Conservation (phyloP, 805 yeast species). For the Kluyveromyces nonfermentans region DNA sequence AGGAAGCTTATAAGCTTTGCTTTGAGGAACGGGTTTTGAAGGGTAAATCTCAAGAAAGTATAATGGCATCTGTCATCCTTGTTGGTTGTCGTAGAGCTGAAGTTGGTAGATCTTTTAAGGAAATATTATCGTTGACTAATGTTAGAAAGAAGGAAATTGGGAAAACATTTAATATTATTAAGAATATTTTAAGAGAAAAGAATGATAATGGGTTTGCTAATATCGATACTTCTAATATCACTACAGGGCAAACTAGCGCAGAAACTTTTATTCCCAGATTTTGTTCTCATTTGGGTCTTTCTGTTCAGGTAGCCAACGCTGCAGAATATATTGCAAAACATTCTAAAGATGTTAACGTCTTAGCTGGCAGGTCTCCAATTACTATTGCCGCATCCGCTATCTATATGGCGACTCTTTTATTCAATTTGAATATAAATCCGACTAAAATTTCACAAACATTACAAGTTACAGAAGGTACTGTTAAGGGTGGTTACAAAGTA, state of each 20-base stretch:
- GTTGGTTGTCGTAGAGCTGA: constrained; percentile 91
- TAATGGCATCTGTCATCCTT: constrained; percentile 93
- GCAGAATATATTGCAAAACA: constrained; percentile 88
- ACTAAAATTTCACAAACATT: constrained; percentile 80
- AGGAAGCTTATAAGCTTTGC: constrained; percentile 87
- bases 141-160: constrained; percentile 95
- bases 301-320: constrained; percentile 76
- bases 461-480: constrained; percentile 96
- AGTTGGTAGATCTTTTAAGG: constrained; percentile 91
- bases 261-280: constrained; percentile 92
- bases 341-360: constrained; percentile 83
- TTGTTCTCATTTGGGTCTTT: constrained; percentile 88
- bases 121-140: constrained; percentile 88
- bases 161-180: constrained; percentile 77
- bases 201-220: constrained; percentile 30
- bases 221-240: constrained; percentile 37
- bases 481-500: constrained; percentile 81
- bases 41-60: constrained; percentile 86
- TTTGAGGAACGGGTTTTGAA: constrained; percentile 77
- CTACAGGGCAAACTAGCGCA: constrained; percentile 80
- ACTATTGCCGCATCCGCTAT: constrained; percentile 97
- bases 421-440: constrained; percentile 67
- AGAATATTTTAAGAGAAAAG: constrained; percentile 48
- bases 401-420: constrained; percentile 86
- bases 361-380: constrained; percentile 94